Evolutionary conservation across 2,329 filamentous ascomycete genomes (phyloP).

Genomic region (Pestalotiopsis sp.): DNA sequence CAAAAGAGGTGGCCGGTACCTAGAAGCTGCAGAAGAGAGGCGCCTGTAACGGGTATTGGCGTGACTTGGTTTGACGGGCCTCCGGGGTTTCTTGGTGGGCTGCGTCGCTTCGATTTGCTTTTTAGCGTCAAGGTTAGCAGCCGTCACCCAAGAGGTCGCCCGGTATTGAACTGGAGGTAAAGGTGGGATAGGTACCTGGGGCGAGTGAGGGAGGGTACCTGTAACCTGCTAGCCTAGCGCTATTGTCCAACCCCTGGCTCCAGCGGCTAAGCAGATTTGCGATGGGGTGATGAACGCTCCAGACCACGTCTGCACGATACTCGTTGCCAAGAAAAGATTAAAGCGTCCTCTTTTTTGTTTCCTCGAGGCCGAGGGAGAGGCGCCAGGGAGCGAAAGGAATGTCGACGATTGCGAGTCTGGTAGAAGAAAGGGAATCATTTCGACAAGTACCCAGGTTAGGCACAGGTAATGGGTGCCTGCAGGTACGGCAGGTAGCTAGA

Average conservation of each 20-base stretch:
- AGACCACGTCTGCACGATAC: not conserved
- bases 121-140: not conserved
- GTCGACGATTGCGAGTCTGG: not conserved
- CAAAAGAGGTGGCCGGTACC: not conserved
- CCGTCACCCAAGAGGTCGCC: not conserved
- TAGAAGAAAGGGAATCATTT: not conserved
- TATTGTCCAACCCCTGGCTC: constrained; percentile 3
- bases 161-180: too few species aligned
- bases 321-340: not conserved
- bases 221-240: not conserved
- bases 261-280: not conserved
- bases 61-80: not conserved
- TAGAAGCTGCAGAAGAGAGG: not conserved
- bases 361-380: not conserved
- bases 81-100: not conserved
- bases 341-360: not conserved
- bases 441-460: not conserved
- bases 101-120: not conserved
- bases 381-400: not conserved
- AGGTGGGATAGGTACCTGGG: not conserved
- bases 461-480: not conserved
- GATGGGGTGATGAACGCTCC: constrained; percentile 8
- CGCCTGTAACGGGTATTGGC: not conserved
- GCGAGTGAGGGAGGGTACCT: not conserved
- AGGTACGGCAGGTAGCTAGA: not conserved